Conservation (phyloP, 495 filamentous ascomycete genomes). For the Penicillium malachiteum region DNA sequence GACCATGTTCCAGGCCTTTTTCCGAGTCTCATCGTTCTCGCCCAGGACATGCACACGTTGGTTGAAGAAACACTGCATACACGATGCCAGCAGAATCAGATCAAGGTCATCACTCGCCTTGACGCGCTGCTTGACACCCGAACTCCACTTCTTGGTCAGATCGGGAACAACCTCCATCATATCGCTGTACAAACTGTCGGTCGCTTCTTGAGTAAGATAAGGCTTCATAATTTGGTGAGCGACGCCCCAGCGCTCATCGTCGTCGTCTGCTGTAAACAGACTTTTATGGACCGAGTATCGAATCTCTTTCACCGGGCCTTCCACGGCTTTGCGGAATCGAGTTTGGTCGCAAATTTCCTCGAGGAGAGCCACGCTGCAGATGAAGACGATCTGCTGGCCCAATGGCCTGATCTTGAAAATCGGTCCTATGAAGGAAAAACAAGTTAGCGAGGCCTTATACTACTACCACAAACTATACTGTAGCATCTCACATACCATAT, state of each 20-base stretch:
- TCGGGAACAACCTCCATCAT: constrained; percentile 70
- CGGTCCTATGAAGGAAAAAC: constrained; percentile 43
- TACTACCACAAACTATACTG: neutral
- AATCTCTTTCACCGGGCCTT: constrained; percentile 57
- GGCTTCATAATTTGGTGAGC: constrained; percentile 67
- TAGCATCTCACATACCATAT: constrained; percentile 46
- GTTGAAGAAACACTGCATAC: constrained; percentile 61
- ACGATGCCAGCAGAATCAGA: constrained; percentile 66
- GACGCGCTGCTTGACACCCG: constrained; percentile 49
- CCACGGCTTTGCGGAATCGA: constrained; percentile 65
- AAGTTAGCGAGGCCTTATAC: neutral
- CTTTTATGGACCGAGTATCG: constrained; percentile 64
- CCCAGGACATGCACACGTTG: constrained; percentile 36
- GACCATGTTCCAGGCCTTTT: constrained; percentile 28
- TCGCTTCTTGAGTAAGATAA: constrained; percentile 33
- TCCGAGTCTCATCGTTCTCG: constrained; percentile 18
- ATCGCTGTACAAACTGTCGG: constrained; percentile 40
- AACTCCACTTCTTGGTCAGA: constrained; percentile 66
- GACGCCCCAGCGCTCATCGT: constrained; percentile 67
- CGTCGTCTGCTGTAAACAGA: constrained; percentile 66
- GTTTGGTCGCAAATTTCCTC: constrained; percentile 73
- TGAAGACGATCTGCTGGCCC: constrained; percentile 51
- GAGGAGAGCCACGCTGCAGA: constrained; percentile 55
- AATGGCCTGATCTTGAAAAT: constrained; percentile 67
- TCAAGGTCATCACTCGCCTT: constrained; percentile 69